Percentiles rank a stretch among this genome's conserved stretches.
phyloP scores from a whole-genome alignment of 352 stramenopile genomes.

The Halophytophthora batemanensis region DNA sequence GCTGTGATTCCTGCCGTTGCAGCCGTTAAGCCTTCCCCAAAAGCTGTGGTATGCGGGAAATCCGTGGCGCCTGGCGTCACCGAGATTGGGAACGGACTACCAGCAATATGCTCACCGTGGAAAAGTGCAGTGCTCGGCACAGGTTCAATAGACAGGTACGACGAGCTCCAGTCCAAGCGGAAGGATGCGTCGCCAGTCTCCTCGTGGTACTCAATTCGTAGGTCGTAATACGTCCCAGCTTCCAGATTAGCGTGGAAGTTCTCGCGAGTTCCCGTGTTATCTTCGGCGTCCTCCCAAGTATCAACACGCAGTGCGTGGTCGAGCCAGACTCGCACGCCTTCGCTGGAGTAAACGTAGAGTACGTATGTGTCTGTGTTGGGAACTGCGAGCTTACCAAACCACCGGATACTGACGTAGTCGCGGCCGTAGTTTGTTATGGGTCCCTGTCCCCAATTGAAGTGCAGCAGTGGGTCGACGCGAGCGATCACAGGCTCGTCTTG shows the following conservation, averaged over 20 bases:
- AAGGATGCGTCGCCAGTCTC: slow-evolving; percentile 88
- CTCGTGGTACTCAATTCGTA: slow-evolving; percentile 95
- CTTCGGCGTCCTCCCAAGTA: slow-evolving; percentile 74
- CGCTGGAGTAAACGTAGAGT: slow-evolving; percentile 90
- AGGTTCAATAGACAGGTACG: slow-evolving; percentile 77
- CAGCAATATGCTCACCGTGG: slow-evolving; percentile 90
- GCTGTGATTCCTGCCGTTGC: slow-evolving; percentile 85
- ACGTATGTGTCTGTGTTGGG: slow-evolving; percentile 87
- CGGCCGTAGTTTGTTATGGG: slow-evolving; percentile 91
- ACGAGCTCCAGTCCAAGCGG: slow-evolving; percentile 91
- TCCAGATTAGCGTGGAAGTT: slow-evolving; percentile 74
- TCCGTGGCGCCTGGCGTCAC: slow-evolving; percentile 92
- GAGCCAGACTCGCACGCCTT: slow-evolving; percentile 92
- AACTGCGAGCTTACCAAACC: slow-evolving; percentile 91
- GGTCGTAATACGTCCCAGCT: slow-evolving; percentile 86
- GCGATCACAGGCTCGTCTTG: slow-evolving; percentile 88
- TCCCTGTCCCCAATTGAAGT: slow-evolving; percentile 89
- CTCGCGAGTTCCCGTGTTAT: slow-evolving; percentile 36
- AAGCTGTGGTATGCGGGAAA: slow-evolving; percentile 94
- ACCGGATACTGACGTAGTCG: slow-evolving; percentile 95
- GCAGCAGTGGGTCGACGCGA: slow-evolving; percentile 79
- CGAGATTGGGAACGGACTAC: slow-evolving; percentile 88
- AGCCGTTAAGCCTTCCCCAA: slow-evolving; percentile 63
- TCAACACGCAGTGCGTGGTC: slow-evolving; percentile 92
- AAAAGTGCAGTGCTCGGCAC: slow-evolving; percentile 85